phyloP scores from a whole-genome alignment of 2,329 filamentous ascomycete species.

The Ceratocystis colombiana region DNA sequence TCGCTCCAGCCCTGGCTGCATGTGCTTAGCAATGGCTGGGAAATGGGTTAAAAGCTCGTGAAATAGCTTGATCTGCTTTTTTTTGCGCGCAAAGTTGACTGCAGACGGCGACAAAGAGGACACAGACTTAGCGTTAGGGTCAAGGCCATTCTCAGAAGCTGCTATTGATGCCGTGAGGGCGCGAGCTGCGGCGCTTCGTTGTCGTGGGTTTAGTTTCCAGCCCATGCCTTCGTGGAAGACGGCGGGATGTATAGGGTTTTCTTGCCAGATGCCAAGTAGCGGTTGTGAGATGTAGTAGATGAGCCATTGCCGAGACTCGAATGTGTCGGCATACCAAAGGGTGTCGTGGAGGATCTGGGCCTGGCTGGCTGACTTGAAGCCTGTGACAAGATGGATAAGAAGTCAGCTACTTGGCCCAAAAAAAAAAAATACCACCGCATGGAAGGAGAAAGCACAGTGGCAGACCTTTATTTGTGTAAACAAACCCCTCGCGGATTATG shows the following conservation, averaged over 20 bases:
- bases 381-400: constrained; percentile 36
- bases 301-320: constrained; percentile 87
- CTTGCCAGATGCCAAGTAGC: constrained; percentile 72
- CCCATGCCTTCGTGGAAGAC: constrained; percentile 41
- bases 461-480: constrained; percentile 93
- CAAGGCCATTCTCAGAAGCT: constrained; percentile 31
- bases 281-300: constrained; percentile 92
- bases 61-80: constrained; percentile 88
- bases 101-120: constrained; percentile 25
- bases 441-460: constrained; percentile 16
- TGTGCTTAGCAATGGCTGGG: constrained; percentile 89
- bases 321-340: constrained; percentile 80
- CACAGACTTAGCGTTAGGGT: background rate
- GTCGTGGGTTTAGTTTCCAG: constrained; percentile 30
- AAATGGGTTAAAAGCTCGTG: constrained; percentile 83
- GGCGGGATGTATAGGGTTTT: constrained; percentile 60
- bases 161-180: constrained; percentile 19
- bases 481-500: constrained; percentile 81
- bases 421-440: background rate
- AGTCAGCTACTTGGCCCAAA: background rate
- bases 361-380: constrained; percentile 85
- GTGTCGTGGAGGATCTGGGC: constrained; percentile 75
- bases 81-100: constrained; percentile 46
- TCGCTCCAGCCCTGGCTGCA: constrained; percentile 83
- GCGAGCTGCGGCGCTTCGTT: constrained; percentile 26